Base-by-base conservation (phyloP, 371 early-diverging fungal genomes). In the Circinella umbellata region DNA sequence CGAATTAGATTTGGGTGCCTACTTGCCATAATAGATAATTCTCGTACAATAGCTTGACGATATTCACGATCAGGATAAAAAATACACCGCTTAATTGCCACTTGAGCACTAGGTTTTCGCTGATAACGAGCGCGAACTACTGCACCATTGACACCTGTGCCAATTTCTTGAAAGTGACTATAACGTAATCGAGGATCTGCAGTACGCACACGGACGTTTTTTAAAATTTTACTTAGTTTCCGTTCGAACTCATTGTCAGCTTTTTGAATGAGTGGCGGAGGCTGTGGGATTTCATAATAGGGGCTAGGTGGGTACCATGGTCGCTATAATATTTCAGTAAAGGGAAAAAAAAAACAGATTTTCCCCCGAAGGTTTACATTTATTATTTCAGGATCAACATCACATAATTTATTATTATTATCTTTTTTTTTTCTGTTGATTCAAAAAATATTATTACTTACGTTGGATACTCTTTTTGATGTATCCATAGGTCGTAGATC, bases 71-170 rank as follows among this genome's bases (percentile, higher is more conserved):
- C 84, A 46, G 81, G 77, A 68, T 84, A 77, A 10, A 84, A 64
- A 61, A 68, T 67, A 49, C 82, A 84, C 13, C 84, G 79, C 54
- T 84, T 84, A 66, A 84, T 84, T 35, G 84, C 84, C 11, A 80
- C 67, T 63, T 77, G 76, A 8, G 75, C 51, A n/a, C 72, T 67
- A 39, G 75, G 78, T 39, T 78, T 70, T 48, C 70, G 71, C 34
- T 77, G 78, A 59, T 69, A 68, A 27, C 67, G 73, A 48, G 84
- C 84, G 34, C 79, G 70, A 4, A 84, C 77, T 2, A 84, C 84
- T 15, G 84, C 80, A 54, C 84, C 84, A 69, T 81, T 84, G 55
- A 84, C 84, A 67, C 83, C 84, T 62, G 84, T 84, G 62, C 84
- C 84, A 61, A 84, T 84, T 73, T 81, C 84, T 67, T 78, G 77